phyloP scores from a whole-genome alignment of 2,329 filamentous ascomycete species.

The Colletotrichum sp. region DNA sequence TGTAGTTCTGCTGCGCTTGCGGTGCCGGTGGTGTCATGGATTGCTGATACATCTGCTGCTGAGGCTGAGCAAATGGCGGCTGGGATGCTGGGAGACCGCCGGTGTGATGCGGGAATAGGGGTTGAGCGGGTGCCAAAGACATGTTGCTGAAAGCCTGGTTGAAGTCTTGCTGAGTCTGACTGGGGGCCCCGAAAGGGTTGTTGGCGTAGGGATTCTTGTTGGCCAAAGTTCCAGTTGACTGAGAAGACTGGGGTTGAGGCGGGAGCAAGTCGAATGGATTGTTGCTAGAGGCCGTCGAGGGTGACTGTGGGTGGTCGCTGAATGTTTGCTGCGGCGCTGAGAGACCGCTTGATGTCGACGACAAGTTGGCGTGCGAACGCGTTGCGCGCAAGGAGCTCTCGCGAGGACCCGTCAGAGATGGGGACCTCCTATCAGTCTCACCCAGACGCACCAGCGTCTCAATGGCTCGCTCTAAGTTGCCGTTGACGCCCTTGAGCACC shows the following conservation, averaged over 20 bases:
- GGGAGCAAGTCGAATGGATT: conserved; percentile 72
- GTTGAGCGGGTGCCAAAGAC: conserved; percentile 65
- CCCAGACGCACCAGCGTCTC: conserved; percentile 85
- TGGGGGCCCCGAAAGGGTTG: conserved; percentile 72
- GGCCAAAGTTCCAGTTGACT: conserved; percentile 67
- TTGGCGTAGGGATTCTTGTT: conserved; percentile 65
- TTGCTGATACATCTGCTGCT: conserved; percentile 48
- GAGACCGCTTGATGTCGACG: conserved; percentile 38
- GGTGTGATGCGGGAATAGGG: conserved; percentile 78
- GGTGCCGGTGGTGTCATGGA: conserved; percentile 47
- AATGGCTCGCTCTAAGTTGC: conserved; percentile 84
- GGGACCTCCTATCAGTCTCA: conserved; percentile 62
- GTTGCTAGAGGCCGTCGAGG: conserved; percentile 61
- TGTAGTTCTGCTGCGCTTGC: conserved; percentile 44
- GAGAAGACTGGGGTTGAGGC: conserved; percentile 64
- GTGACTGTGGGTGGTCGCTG: conserved; percentile 32
- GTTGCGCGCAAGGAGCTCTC: conserved; percentile 53
- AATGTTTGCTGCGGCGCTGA: conserved; percentile 31
- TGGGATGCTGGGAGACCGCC: conserved; percentile 60
- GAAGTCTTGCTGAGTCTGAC: conserved; percentile 51
- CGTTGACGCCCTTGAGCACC: conserved; percentile 81
- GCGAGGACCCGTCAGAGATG: conserved; percentile 47
- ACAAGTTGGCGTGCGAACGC: conserved; percentile 60
- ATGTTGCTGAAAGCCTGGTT: conserved; percentile 78
- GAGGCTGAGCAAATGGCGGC: conserved; percentile 31